Conservation (phyloP, 1,139 yeast genomes). For the Entelexis sorbosivorans region DNA sequence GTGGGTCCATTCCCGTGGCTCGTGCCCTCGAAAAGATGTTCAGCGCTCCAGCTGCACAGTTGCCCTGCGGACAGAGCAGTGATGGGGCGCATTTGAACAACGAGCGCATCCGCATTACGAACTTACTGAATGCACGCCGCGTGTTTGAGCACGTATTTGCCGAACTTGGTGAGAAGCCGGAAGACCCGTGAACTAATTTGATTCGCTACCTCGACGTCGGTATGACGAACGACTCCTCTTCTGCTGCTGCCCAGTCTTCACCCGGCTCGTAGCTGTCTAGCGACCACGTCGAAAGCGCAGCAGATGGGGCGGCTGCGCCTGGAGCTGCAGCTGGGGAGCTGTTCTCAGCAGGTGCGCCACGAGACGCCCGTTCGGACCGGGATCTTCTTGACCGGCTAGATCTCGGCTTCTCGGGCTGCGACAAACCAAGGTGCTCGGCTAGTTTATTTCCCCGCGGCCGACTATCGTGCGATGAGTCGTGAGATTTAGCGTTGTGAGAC, state of each 20-base stretch:
- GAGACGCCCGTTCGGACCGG: not conserved
- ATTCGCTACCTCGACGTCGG: not conserved
- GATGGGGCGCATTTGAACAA: conserved; percentile 90
- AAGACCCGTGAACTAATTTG: not conserved
- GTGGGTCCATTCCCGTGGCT: conserved; percentile 91
- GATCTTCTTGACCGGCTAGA: not conserved
- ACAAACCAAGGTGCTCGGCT: not conserved
- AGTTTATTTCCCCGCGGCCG: not conserved
- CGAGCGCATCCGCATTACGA: conserved; percentile 69
- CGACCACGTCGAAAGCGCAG: not conserved
- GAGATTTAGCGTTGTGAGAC: not conserved
- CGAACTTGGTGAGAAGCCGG: conserved; percentile 3
- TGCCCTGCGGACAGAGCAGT: conserved; percentile 92
- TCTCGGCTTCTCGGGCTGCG: not conserved
- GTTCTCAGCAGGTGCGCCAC: too few species aligned
- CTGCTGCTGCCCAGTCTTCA: conserved; percentile 19
- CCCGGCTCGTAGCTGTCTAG: conserved; percentile 1
- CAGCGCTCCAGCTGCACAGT: conserved; percentile 82
- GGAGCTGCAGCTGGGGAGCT: not conserved
- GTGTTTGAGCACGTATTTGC: conserved; percentile 37
- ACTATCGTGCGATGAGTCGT: too few species aligned
- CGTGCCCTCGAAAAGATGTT: conserved; percentile 73
- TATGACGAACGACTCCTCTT: not conserved
- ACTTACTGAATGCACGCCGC: conserved; percentile 60
- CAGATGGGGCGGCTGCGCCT: not conserved